Evolutionary conservation across 208 protist species (phyloP).

Genomic region (Leptomonas pyrrhocoris): DNA sequence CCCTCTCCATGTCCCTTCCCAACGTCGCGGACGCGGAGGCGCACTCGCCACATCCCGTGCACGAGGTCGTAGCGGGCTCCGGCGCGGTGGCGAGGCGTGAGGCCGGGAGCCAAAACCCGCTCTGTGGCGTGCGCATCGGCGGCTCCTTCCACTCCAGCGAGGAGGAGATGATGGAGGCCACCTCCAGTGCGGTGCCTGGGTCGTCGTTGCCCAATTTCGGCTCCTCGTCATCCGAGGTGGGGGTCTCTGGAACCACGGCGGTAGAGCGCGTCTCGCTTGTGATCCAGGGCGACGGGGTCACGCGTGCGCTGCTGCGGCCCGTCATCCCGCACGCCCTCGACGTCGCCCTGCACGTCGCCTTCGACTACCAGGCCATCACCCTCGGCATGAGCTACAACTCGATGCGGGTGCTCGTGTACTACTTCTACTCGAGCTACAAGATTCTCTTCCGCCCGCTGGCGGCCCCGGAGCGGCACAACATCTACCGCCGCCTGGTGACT

Average conservation of each 20-base stretch:
- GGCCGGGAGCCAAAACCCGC: neutral
- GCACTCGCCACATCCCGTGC: neutral
- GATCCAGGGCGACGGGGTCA: slow-evolving; percentile 19
- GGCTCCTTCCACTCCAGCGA: slow-evolving; percentile 2
- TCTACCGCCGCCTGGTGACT: slow-evolving; percentile 64
- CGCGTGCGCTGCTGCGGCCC: slow-evolving; percentile 6
- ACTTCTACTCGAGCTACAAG: slow-evolving; percentile 78
- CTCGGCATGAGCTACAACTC: slow-evolving; percentile 77
- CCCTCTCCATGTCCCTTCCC: neutral
- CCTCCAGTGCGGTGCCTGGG: neutral
- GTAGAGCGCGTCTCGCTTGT: neutral
- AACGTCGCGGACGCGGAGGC: neutral
- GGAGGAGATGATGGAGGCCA: neutral
- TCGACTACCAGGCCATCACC: slow-evolving; percentile 61
- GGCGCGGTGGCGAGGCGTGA: neutral
- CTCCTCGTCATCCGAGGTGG: neutral
- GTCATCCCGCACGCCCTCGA: slow-evolving; percentile 10
- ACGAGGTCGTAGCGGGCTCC: neutral
- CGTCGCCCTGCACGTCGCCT: slow-evolving; percentile 27
- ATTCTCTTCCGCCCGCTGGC: slow-evolving; percentile 76
- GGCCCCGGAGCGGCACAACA: slow-evolving; percentile 67
- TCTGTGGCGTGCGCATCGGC: neutral
- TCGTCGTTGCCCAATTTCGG: neutral
- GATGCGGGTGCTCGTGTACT: slow-evolving; percentile 74
- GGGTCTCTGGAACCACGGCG: neutral